A percentile compares a stretch with the other conserved stretches of the same genome.
Evolutionary conservation across 1,139 yeast species (phyloP).

Genomic region (Blastobotrys malaysiensis): DNA sequence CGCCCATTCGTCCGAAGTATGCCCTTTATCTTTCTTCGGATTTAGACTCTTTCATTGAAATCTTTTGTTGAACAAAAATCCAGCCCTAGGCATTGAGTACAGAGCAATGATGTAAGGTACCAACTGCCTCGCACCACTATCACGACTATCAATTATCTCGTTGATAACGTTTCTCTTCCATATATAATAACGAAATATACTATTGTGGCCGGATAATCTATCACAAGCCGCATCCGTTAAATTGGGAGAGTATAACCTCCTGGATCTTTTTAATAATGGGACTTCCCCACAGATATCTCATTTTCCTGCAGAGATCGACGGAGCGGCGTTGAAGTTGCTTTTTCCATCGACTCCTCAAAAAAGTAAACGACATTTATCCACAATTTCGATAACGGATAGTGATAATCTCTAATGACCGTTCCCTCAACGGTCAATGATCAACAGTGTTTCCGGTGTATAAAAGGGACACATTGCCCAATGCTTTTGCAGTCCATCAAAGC

Average conservation of each 20-base stretch:
- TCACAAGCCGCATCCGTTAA: neutral
- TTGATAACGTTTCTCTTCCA: neutral
- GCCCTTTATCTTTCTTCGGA: neutral
- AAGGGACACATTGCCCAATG: neutral
- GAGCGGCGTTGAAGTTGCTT: neutral
- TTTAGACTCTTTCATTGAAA: neutral
- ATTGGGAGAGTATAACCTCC: neutral
- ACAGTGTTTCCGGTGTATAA: neutral
- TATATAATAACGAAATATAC: neutral
- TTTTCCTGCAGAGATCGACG: neutral
- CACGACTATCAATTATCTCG: neutral
- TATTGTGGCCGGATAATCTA: neutral
- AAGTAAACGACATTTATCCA: neutral
- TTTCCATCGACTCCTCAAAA: neutral
- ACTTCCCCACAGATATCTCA: neutral
- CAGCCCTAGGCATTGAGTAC: neutral
- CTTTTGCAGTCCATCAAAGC: too few species aligned
- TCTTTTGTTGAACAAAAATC: too few species aligned
- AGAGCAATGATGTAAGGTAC: neutral
- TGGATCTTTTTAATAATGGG: neutral
- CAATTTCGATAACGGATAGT: neutral
- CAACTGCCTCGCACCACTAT: neutral
- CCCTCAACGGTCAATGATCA: neutral
- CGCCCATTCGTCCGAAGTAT: neutral
- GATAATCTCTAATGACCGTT: neutral